Evolutionary conservation across 2,329 filamentous ascomycete genomes (phyloP).

Genomic region (Penicillium fuscoglaucum): DNA sequence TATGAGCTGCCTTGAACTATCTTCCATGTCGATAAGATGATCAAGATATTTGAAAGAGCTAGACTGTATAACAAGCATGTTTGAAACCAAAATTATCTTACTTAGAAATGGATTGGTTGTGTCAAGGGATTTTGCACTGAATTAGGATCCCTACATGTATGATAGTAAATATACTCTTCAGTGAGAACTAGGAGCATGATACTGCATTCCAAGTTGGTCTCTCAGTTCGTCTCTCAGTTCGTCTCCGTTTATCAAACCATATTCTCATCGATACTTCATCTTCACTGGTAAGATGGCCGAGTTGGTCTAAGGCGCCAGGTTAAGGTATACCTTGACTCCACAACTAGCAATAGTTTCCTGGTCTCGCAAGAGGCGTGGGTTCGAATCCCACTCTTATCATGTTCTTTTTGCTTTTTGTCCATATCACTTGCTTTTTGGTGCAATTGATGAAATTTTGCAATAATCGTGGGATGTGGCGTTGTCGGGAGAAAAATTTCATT

Average conservation of each 20-base stretch:
- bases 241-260: not conserved
- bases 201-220: no score
- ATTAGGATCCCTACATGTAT: not conserved
- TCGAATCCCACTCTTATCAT: conserved; percentile 16
- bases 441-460: not conserved
- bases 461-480: not conserved
- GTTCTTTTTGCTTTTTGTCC: not conserved
- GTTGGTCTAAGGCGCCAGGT: conserved; percentile 40
- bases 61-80: not conserved
- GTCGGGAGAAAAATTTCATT: not conserved
- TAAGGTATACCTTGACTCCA: conserved; percentile 32
- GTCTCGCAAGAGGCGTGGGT: conserved; percentile 15
- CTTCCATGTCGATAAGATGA: no score
- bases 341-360: conserved; percentile 14
- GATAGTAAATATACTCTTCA: no score
- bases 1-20: no score
- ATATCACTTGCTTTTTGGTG: not conserved
- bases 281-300: conserved; percentile 36
- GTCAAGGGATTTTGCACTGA: not conserved
- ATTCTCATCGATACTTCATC: fast-evolving
- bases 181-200: no score
- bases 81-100: not conserved
- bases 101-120: not conserved
- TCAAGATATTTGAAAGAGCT: no score
- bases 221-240: no score